Evolutionary conservation across 306 rosid genomes (phyloP).

Genomic region (Rubus parviflorus): DNA sequence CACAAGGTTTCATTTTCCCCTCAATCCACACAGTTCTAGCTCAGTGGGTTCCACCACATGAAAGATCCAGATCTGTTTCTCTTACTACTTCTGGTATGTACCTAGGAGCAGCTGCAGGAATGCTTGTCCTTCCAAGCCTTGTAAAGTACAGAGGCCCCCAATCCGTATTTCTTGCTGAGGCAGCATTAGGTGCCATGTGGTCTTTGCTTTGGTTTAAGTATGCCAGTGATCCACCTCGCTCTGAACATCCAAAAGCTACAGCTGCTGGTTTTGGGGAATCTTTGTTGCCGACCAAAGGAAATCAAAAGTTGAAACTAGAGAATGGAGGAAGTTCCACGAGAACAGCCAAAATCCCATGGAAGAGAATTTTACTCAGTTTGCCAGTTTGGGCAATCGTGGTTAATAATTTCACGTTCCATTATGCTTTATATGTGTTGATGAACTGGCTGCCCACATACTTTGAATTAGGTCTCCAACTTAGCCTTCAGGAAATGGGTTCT

Average conservation of each 20-base stretch:
- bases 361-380: slow-evolving; percentile 63
- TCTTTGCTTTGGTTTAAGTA: slow-evolving; percentile 78
- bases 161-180: slow-evolving; percentile 79
- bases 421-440: slow-evolving; percentile 91
- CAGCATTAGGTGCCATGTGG: slow-evolving; percentile 77
- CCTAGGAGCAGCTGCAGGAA: slow-evolving; percentile 85
- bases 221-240: slow-evolving; percentile 67
- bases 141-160: slow-evolving; percentile 87
- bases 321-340: slow-evolving; percentile 34
- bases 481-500: slow-evolving; percentile 99
- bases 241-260: slow-evolving; percentile 77
- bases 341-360: slow-evolving; percentile 73
- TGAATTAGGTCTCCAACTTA: slow-evolving; percentile 85
- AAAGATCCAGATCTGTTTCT: slow-evolving; percentile 93
- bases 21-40: slow-evolving; percentile 96
- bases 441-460: slow-evolving; percentile 98
- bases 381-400: slow-evolving; percentile 99
- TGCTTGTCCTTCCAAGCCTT: slow-evolving; percentile 78
- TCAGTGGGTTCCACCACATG: slow-evolving; percentile 99
- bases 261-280: slow-evolving; percentile 83
- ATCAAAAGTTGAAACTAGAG: slow-evolving; percentile 54
- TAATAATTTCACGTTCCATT: slow-evolving; percentile 94
- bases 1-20: slow-evolving; percentile 95
- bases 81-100: slow-evolving; percentile 95
- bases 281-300: slow-evolving; percentile 55